Conservation (phyloP, 306 rosid genomes). For the Crataegus laevigata region DNA sequence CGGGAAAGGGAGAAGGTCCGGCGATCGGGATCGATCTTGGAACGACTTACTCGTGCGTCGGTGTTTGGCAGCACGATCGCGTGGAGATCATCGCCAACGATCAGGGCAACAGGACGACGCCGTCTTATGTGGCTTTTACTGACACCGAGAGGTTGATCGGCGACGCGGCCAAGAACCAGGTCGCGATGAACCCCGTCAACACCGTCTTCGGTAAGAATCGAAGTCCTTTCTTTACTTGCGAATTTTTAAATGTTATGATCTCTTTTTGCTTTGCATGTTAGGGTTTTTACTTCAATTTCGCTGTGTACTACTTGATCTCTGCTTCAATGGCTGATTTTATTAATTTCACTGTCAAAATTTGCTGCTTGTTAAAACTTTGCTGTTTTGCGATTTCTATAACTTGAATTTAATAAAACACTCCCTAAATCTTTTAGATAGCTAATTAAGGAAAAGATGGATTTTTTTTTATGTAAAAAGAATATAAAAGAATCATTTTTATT, state of each 20-base stretch:
- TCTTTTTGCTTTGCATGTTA: background rate
- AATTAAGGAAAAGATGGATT: too few species aligned
- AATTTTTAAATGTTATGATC: background rate
- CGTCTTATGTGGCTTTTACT: conserved; percentile 71
- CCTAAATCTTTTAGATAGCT: too few species aligned
- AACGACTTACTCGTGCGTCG: conserved; percentile 70
- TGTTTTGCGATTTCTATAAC: background rate
- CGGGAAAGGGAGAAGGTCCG: conserved; percentile 73
- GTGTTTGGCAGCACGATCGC: conserved; percentile 83
- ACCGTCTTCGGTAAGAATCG: conserved; percentile 62
- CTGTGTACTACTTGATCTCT: background rate
- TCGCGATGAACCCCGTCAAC: conserved; percentile 78
- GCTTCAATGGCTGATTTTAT: background rate
- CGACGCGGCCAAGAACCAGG: conserved; percentile 81
- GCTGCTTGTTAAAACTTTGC: background rate
- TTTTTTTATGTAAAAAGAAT: too few species aligned
- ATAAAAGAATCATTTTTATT: background rate
- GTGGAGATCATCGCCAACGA: conserved; percentile 79
- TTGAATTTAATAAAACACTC: too few species aligned
- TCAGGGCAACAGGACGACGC: conserved; percentile 76
- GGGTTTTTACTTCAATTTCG: background rate
- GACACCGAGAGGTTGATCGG: conserved; percentile 71
- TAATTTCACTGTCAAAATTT: background rate
- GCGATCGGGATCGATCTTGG: conserved; percentile 87
- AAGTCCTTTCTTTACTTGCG: background rate